Conservation (phyloP, 805 yeast genomes). For the Candida takata region DNA sequence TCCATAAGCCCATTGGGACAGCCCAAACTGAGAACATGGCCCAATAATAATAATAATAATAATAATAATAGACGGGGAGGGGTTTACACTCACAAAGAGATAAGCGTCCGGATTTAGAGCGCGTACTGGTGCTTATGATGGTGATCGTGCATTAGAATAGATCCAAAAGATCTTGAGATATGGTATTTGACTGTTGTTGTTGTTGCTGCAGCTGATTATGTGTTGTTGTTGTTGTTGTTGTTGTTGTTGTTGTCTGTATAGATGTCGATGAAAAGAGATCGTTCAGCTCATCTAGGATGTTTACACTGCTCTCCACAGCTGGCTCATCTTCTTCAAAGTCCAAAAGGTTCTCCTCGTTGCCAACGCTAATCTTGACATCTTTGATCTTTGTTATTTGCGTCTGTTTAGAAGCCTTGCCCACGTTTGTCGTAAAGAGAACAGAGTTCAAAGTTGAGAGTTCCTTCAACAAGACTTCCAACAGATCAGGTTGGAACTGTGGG, state of each 20-base stretch:
- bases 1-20: no score
- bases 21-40: no score
- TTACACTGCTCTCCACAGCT: slow-evolving; percentile 23
- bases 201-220: neutral
- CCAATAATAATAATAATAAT: no score
- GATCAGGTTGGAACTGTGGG: slow-evolving; percentile 58
- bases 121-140: no score
- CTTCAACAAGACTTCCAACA: slow-evolving; percentile 59
- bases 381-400: slow-evolving; percentile 53
- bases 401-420: slow-evolving; percentile 27
- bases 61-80: no score
- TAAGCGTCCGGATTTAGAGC: no score
- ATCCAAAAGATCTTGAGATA: slow-evolving; percentile 18
- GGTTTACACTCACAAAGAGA: no score
- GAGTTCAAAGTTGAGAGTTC: slow-evolving; percentile 84
- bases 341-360: slow-evolving; percentile 76
- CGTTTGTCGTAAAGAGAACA: slow-evolving; percentile 80
- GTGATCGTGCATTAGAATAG: slow-evolving; percentile 13
- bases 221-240: slow-evolving; percentile 4
- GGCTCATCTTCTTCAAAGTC: slow-evolving; percentile 52
- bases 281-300: slow-evolving; percentile 65
- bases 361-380: slow-evolving; percentile 73
- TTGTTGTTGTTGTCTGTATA: slow-evolving; percentile 19
- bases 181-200: slow-evolving; percentile 1
- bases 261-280: slow-evolving; percentile 51